These are phyloP conservation scores for Acer negundo DNA, from an alignment of 345 rosid species.

Conservation along the genomic window DNA sequence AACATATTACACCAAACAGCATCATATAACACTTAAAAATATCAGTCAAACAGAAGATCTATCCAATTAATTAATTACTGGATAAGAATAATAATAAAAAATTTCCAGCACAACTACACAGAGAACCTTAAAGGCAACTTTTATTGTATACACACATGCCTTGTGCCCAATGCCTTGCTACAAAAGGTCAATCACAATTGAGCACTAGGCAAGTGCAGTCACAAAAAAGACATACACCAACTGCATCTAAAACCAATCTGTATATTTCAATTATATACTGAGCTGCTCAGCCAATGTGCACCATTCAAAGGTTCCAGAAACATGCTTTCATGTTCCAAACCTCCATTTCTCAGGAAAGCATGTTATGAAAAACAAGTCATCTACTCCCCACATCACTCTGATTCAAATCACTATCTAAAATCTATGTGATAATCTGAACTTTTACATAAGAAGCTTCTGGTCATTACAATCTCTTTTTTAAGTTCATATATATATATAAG, in stretches of 20 bases:
- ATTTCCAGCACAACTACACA: background rate
- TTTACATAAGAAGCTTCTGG: background rate
- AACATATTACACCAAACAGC: conserved; percentile 4
- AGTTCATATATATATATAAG: too few species aligned
- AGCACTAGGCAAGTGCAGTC: background rate
- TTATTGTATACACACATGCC: background rate
- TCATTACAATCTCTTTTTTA: background rate
- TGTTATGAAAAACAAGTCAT: background rate
- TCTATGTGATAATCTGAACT: background rate
- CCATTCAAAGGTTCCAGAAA: background rate
- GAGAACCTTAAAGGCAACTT: background rate
- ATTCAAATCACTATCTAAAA: background rate
- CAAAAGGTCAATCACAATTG: background rate
- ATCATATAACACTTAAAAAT: background rate
- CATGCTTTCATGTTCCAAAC: background rate
- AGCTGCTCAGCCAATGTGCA: background rate
- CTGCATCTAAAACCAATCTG: background rate
- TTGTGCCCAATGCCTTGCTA: background rate
- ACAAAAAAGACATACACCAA: background rate
- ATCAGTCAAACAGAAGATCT: background rate
- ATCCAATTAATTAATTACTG: background rate
- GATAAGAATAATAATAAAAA: background rate
- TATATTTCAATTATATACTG: background rate
- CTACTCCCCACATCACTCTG: background rate
- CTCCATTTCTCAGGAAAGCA: background rate